phyloP scores from a whole-genome alignment of 2,329 filamentous ascomycete species.

The Didymella exigua region DNA sequence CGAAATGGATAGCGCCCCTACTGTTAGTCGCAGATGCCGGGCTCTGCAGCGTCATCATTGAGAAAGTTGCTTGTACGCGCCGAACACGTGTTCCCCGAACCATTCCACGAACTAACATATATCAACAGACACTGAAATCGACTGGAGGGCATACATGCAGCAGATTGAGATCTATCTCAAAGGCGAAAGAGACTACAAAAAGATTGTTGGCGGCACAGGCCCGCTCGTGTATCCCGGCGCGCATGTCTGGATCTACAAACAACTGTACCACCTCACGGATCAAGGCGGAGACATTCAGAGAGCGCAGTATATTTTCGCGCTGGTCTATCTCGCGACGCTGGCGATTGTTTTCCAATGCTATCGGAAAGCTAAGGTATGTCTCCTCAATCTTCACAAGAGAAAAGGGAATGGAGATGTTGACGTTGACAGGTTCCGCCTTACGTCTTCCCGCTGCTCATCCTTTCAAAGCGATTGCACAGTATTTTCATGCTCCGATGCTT shows the following conservation, averaged over 20 bases:
- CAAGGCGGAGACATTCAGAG: slow-evolving; percentile 74
- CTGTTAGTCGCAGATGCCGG: slow-evolving; percentile 73
- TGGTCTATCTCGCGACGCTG: slow-evolving; percentile 77
- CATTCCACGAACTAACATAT: not conserved
- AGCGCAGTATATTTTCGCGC: slow-evolving; percentile 84
- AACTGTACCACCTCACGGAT: slow-evolving; percentile 78
- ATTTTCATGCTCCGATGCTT: slow-evolving; percentile 92
- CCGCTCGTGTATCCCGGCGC: slow-evolving; percentile 93
- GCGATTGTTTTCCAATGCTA: slow-evolving; percentile 84
- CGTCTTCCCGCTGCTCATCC: slow-evolving; percentile 79
- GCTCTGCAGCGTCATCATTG: slow-evolving; percentile 76
- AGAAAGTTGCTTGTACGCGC: slow-evolving; percentile 79
- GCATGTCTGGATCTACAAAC: slow-evolving; percentile 89
- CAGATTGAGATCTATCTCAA: slow-evolving; percentile 79
- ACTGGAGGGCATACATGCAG: slow-evolving; percentile 97
- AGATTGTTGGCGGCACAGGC: slow-evolving; percentile 85
- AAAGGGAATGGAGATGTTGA: not conserved
- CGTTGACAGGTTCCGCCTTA: slow-evolving; percentile 75
- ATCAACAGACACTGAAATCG: slow-evolving; percentile 86
- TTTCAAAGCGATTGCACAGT: slow-evolving; percentile 92
- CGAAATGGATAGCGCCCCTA: slow-evolving; percentile 67
- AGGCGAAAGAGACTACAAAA: slow-evolving; percentile 87
- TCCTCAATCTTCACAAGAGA: not conserved
- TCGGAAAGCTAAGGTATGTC: slow-evolving; percentile 67
- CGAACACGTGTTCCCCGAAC: slow-evolving; percentile 30